A percentile compares a stretch with the other conserved stretches of the same genome.
Conservation (phyloP, 306 rosid genomes). For the Carpinus fangiana region DNA sequence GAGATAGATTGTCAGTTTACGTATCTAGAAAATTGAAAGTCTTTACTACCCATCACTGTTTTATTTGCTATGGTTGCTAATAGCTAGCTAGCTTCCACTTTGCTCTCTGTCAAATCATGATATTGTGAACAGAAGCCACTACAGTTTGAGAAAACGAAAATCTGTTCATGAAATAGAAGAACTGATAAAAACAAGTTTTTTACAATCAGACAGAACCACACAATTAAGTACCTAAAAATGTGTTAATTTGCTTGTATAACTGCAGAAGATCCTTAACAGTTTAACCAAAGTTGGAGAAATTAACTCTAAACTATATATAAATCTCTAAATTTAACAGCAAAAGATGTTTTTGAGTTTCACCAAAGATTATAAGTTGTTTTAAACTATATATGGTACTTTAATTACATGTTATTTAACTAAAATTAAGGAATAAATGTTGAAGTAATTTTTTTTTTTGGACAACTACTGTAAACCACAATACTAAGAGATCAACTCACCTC, state of each 20-base stretch:
- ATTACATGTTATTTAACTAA: too few relatives aligned
- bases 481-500: background rate
- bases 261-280: background rate
- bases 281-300: background rate
- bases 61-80: constrained; percentile 28
- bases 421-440: too few relatives aligned
- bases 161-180: constrained; percentile 13
- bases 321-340: too few relatives aligned
- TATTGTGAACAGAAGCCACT: constrained; percentile 12
- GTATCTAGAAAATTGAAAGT: constrained; percentile 16
- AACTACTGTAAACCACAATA: constrained; percentile 10
- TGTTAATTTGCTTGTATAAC: background rate
- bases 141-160: constrained; percentile 28
- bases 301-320: too few relatives aligned
- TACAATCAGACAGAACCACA: background rate
- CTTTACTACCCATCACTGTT: constrained; percentile 26
- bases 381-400: too few relatives aligned
- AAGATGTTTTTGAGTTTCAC: too few relatives aligned
- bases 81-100: constrained; percentile 36
- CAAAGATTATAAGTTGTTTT: too few relatives aligned
- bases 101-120: constrained; percentile 16
- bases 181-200: background rate
- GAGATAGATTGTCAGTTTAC: constrained; percentile 30
- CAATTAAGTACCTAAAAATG: too few relatives aligned
- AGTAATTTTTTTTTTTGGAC: background rate